Percentiles rank a stretch among this genome's conserved stretches.
These are phyloP conservation scores for Leccinum sublutescens DNA, from an alignment of 768 basidiomycete genomes.

Conservation along the genomic window DNA sequence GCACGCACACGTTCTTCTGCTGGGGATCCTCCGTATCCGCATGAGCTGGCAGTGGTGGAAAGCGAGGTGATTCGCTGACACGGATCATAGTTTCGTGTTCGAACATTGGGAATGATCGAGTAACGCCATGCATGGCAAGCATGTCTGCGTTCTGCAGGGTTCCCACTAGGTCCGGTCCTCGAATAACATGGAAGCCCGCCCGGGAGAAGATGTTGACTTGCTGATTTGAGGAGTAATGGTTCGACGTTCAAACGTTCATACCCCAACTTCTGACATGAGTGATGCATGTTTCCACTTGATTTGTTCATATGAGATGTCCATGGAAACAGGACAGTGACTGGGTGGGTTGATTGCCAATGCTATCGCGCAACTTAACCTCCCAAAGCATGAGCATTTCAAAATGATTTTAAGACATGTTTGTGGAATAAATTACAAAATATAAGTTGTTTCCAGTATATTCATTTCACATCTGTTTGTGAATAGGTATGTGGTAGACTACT, in stretches of 20 bases:
- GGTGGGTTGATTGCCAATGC: too few relatives aligned
- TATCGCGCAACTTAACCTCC: too few relatives aligned
- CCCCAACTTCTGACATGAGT: not conserved
- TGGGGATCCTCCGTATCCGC: not conserved
- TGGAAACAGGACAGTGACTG: not conserved
- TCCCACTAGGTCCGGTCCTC: not conserved
- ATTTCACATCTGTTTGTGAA: too few relatives aligned
- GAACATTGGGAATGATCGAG: not conserved
- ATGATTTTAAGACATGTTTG: too few relatives aligned
- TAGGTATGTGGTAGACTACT: too few relatives aligned
- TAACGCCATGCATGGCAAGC: not conserved
- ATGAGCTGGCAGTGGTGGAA: not conserved
- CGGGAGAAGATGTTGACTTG: not conserved
- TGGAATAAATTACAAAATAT: too few relatives aligned
- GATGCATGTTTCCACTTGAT: not conserved
- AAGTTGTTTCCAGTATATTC: too few relatives aligned
- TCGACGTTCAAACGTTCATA: not conserved
- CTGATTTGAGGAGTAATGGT: not conserved
- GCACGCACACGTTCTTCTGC: not conserved
- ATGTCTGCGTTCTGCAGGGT: not conserved
- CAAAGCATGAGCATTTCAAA: too few relatives aligned
- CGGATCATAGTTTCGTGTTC: not conserved
- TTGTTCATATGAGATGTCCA: not conserved
- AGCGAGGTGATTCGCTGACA: not conserved
- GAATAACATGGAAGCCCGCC: not conserved